Evolutionary conservation across 179 eudicot genomes (phyloP).

Genomic region (Actinidia chinensis): DNA sequence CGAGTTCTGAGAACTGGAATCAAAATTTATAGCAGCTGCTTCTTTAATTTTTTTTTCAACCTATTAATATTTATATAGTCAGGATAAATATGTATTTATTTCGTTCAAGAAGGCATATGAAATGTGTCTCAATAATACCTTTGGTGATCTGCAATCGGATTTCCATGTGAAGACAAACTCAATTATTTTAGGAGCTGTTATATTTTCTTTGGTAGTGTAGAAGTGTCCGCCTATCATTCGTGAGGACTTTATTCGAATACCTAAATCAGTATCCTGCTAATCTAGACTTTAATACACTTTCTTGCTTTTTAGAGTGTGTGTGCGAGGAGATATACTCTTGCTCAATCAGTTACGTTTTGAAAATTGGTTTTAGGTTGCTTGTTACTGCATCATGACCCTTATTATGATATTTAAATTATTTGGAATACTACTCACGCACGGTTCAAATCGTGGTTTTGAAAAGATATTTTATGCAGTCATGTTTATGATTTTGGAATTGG

Average conservation of each 20-base stretch:
- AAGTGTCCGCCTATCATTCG: background rate
- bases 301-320: background rate
- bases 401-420: background rate
- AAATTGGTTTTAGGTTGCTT: background rate
- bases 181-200: background rate
- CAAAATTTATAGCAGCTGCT: too few species aligned
- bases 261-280: too few species aligned
- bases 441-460: background rate
- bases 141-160: background rate
- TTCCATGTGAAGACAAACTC: background rate
- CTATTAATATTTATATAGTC: too few species aligned
- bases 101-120: background rate
- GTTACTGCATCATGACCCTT: background rate
- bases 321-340: background rate
- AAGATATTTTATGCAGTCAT: conserved; percentile 1
- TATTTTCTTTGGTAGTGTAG: background rate
- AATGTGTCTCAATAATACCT: background rate
- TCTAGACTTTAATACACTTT: background rate
- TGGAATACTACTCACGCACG: background rate
- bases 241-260: background rate
- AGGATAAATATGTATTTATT: background rate
- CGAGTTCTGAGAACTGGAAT: too few species aligned
- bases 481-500: background rate
- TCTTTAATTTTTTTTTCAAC: too few species aligned
- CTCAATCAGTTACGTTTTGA: background rate